phyloP scores from a whole-genome alignment of 2,329 filamentous ascomycete species.

The Aspergillus sclerotialis region DNA sequence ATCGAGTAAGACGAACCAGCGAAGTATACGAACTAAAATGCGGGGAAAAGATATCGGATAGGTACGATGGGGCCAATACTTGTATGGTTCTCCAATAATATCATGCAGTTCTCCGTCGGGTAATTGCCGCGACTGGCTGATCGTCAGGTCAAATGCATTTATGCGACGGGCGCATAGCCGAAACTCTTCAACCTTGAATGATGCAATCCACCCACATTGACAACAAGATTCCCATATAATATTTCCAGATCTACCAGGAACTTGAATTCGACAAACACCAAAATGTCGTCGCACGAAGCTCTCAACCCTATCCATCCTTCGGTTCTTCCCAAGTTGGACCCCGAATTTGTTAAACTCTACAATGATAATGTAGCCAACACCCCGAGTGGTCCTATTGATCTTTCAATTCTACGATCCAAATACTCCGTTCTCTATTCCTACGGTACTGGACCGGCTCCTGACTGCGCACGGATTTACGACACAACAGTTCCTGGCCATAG shows the following conservation, averaged over 20 bases:
- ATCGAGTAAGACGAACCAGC: too few relatives aligned
- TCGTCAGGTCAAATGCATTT: too few relatives aligned
- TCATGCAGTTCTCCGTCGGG: too few relatives aligned
- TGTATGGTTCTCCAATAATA: too few relatives aligned
- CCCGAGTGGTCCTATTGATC: constrained; percentile 34
- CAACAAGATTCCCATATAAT: too few relatives aligned
- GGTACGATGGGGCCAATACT: too few relatives aligned
- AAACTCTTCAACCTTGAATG: not conserved
- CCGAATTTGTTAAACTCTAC: constrained; percentile 44
- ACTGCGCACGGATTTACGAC: constrained; percentile 36
- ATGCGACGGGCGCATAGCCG: not conserved
- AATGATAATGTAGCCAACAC: constrained; percentile 40
- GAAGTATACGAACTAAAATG: too few relatives aligned
- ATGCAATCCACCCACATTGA: too few relatives aligned
- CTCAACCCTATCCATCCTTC: constrained; percentile 45
- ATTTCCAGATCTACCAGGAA: too few relatives aligned
- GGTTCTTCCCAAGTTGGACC: constrained; percentile 41
- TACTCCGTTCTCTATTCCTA: constrained; percentile 43
- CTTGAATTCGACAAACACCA: too few relatives aligned
- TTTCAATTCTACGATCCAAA: constrained; percentile 31
- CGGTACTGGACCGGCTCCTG: constrained; percentile 37
- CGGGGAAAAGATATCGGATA: too few relatives aligned
- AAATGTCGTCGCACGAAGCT: constrained; percentile 36
- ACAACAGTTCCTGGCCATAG: constrained; percentile 26
- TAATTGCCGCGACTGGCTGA: too few relatives aligned